Evolutionary conservation across 192 early-diverging fungal species (phyloP), one percentile per base, ranked within the genome.

Genomic region (Coemansia sp.): DNA sequence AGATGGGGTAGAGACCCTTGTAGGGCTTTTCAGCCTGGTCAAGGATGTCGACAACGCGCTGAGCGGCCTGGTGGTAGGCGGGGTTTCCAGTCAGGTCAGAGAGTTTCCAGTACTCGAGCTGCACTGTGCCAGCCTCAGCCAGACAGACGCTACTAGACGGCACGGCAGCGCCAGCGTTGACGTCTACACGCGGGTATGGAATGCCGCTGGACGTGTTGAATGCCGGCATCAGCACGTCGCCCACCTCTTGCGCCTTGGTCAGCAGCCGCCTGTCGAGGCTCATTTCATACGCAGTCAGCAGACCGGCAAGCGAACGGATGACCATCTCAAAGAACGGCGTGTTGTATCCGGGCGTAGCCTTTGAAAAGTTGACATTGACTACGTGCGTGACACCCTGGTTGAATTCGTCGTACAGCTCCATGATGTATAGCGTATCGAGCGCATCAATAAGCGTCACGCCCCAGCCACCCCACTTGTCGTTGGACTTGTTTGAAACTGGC

Each of bases 371-470:
- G 33, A 94, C 80, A 0, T 62, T 63, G 4, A 67, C 72, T 2
- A 93, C 85, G 65, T 86, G 86, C 0, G 90, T 65, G 59, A 86
- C 82, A 0, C 91, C 91, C 43, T 85, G 69, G 21, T 85, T 65
- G 73, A 93, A 98, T 41, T 95, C 91, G 17, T 86, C 79, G 33
- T 82, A 75, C 6, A 98, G 81, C 21, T 80, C 90, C 91, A 95
- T 91, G 42, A 98, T 86, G 36, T 85, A 84, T 29, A 95, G 78
- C 0, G 94, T 95, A 63, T 98, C 95, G 24, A 98, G 74, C 1
- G 89, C 74, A 67, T 98, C 95, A 50, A 95, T 82, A 36, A 94
- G 87, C 2, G 93, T 93, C 53, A 82, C 71, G 53, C 74, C 74
- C 70, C 74, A 82, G 60, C 80, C 72, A 19, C 70, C 80, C 72